Percentiles rank a stretch among this genome's conserved stretches.
Conservation (phyloP, 495 filamentous ascomycete genomes). For the Aspergillus olivimuriae region DNA sequence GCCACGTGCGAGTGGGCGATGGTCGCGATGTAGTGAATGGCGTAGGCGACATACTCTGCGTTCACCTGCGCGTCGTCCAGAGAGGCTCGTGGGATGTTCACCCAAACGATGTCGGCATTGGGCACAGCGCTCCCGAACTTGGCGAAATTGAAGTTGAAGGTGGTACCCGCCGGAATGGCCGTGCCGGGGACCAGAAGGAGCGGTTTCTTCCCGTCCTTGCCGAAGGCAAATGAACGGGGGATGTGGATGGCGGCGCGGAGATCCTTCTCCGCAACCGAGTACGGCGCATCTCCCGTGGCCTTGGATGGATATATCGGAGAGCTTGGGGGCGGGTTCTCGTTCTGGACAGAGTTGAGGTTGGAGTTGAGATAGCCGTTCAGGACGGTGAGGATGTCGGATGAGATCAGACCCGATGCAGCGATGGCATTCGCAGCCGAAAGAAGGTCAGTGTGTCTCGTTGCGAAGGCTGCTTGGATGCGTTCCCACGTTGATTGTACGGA, state of each 20-base stretch:
- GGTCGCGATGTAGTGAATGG: constrained; percentile 39
- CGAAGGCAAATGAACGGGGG: constrained; percentile 32
- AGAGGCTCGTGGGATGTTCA: constrained; percentile 39
- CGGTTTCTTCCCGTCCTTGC: constrained; percentile 23
- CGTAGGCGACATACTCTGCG: constrained; percentile 36
- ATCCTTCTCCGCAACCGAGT: constrained; percentile 30
- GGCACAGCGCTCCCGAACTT: constrained; percentile 26
- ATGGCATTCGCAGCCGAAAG: constrained; percentile 8
- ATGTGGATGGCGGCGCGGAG: constrained; percentile 39
- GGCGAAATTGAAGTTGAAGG: constrained; percentile 37
- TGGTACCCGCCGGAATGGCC: constrained; percentile 28
- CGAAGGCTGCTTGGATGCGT: constrained; percentile 1
- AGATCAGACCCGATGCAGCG: constrained; percentile 9
- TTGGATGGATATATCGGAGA: constrained; percentile 22
- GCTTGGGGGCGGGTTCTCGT: constrained; percentile 5
- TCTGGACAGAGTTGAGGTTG: constrained; percentile 10
- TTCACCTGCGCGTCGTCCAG: constrained; percentile 37
- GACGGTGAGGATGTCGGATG: constrained; percentile 7
- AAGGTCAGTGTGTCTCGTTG: background rate
- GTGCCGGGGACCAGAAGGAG: constrained; percentile 45
- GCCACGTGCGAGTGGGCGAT: constrained; percentile 25
- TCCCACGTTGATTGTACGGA: background rate
- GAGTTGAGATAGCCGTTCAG: constrained; percentile 11
- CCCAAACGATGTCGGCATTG: constrained; percentile 40
- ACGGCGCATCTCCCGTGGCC: constrained; percentile 30